phyloP scores from a whole-genome alignment of 495 filamentous ascomycete genomes.

The Aspergillus affinis region DNA sequence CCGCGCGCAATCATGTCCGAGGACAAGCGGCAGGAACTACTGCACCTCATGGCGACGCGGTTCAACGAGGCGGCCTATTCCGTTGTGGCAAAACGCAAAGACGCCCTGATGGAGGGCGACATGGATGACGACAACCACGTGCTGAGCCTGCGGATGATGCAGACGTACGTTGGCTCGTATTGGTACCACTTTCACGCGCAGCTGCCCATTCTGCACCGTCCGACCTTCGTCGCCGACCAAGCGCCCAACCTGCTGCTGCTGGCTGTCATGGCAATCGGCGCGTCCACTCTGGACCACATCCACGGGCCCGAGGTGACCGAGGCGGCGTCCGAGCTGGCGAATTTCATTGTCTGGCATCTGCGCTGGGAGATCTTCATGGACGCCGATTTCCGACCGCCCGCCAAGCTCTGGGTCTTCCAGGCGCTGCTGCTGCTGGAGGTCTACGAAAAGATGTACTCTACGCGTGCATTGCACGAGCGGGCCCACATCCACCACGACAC shows the following conservation, averaged over 20 bases:
- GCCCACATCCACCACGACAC: conserved; percentile 98
- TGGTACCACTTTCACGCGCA: conserved; percentile 96
- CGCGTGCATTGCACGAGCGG: conserved; percentile 85
- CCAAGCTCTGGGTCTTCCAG: conserved; percentile 98
- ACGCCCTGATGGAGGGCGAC: conserved; percentile 75
- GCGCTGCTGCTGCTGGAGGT: conserved; percentile 85
- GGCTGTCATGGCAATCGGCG: conserved; percentile 92
- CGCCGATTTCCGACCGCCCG: conserved; percentile 85
- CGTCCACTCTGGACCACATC: conserved; percentile 79
- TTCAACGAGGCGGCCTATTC: conserved; percentile 82
- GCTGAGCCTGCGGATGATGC: conserved; percentile 90
- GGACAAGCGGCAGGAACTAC: conserved; percentile 77
- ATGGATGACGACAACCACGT: conserved; percentile 71
- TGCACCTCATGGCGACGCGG: conserved; percentile 79
- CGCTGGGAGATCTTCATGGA: conserved; percentile 93
- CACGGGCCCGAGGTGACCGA: conserved; percentile 72
- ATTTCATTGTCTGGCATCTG: conserved; percentile 87
- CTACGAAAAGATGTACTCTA: conserved; percentile 97
- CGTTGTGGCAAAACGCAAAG: conserved; percentile 71
- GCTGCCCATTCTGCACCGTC: conserved; percentile 89
- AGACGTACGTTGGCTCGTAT: conserved; percentile 88
- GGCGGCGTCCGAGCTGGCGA: conserved; percentile 72
- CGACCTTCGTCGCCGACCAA: conserved; percentile 86
- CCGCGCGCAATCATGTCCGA: conserved; percentile 81
- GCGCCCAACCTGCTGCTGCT: conserved; percentile 84